Evolutionary conservation across 768 basidiomycete species (phyloP), one percentile per base, ranked within the genome.

Genomic region (Boletus rubescentipes): DNA sequence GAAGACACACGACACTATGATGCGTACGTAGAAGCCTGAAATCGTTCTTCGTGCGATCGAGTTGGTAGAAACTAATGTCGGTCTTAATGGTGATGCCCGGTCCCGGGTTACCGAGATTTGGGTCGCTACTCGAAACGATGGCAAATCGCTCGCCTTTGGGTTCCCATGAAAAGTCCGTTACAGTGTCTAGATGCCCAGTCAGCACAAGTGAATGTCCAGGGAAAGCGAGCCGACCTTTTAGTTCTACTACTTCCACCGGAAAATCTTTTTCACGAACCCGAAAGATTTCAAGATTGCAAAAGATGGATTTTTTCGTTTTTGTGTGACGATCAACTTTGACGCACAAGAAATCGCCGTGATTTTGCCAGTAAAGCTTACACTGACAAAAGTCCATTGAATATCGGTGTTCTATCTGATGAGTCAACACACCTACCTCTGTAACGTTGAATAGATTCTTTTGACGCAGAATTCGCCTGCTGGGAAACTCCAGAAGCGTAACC

Each of bases 311-410:
- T 75, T 96, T 97, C 5, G 96, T 96, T 76, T 98, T 98, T 23
- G 94, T 95, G 70, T 97, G 94, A 46, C 96, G 89, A 75, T 98
- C 97, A 51, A 99, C 97, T 75, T 97, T 98, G 72, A 98, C 96
- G 66, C 97, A 98, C 15, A 99, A 83, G 77, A 92, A 98, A 72
- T 98, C 94, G 34, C 96, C 97, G 68, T 94, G 91, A 65, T 94
- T 96, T 76, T 99, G 97, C 94, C 93, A 99, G 72, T 89, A 88
- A 39, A 99, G 81, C 75, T 97, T 97, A 71, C 96, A 98, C 95
- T 98, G 26, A 65, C 10, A 63, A 39, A 61, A 1, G 12, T 11
- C 39, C 39, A 16, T 54, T 56, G 39, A 48, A 43, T 14, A 31
- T 44, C 34, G 26, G 36, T 16, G 14, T 53, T 26, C 26, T 34